Conservation (phyloP, 75 land plant species). For the Pinus taeda region DNA sequence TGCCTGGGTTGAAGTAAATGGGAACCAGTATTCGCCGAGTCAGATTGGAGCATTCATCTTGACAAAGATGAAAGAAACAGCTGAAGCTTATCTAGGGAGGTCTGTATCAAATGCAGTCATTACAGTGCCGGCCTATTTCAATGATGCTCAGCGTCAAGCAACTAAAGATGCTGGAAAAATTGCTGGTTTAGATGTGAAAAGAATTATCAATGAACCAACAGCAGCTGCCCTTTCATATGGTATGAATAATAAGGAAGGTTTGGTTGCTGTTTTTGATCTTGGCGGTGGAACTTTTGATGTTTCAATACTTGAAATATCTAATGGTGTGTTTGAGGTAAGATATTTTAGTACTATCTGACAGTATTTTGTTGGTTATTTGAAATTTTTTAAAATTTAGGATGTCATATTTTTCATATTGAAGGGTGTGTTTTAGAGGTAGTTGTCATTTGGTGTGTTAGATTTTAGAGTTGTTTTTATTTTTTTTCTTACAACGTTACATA, state of each 20-base stretch:
- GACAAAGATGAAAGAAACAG: constrained; percentile 78
- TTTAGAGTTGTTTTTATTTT: background rate
- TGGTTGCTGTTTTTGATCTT: constrained; percentile 77
- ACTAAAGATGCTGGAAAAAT: constrained; percentile 84
- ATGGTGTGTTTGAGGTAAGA: constrained; percentile 74
- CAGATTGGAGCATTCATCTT: constrained; percentile 74
- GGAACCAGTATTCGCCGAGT: constrained; percentile 70
- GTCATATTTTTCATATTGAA: too few species aligned
- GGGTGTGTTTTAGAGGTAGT: too few species aligned
- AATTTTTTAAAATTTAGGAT: too few species aligned
- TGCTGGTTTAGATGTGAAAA: constrained; percentile 73
- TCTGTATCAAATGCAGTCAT: constrained; percentile 61
- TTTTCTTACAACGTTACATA: too few species aligned
- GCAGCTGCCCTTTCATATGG: constrained; percentile 89
- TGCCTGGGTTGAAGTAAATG: constrained; percentile 79
- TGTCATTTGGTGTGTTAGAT: too few species aligned
- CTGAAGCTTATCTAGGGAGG: constrained; percentile 64
- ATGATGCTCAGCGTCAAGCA: constrained; percentile 80
- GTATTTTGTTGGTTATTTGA: too few species aligned
- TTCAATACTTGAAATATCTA: constrained; percentile 72
- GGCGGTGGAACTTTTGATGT: constrained; percentile 92
- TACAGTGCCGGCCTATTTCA: constrained; percentile 78
- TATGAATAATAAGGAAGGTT: constrained; percentile 67
- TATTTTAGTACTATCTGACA: background rate
- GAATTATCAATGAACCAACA: constrained; percentile 80